Percentiles rank a stretch among this genome's conserved stretches.
phyloP scores from a whole-genome alignment of 768 basidiomycete genomes.

The Macrolepiota fuliginosa region DNA sequence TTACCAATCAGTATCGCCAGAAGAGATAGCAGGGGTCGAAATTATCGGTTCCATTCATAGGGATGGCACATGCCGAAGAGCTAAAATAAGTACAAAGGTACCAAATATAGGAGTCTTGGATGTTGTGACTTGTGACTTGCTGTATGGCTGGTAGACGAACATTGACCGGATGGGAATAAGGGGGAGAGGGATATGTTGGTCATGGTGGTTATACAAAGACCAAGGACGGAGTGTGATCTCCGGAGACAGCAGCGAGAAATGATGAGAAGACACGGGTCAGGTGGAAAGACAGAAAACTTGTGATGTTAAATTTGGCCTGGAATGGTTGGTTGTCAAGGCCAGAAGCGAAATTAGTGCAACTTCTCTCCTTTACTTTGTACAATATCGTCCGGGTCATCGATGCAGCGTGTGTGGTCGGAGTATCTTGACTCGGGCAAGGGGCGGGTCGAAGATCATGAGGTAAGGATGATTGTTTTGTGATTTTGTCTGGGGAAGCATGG shows the following conservation, averaged over 20 bases:
- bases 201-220: too few species aligned
- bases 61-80: neutral
- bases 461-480: neutral
- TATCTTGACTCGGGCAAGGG: constrained; percentile 36
- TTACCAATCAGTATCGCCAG: neutral
- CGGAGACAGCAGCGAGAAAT: neutral
- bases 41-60: neutral
- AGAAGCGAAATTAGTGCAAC: neutral
- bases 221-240: too few species aligned
- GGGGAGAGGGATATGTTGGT: neutral
- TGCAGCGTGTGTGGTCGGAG: constrained; percentile 54
- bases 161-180: neutral
- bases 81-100: neutral
- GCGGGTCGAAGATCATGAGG: constrained; percentile 12
- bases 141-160: neutral
- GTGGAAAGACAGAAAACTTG: neutral
- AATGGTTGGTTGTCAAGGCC: constrained; percentile 2
- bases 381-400: constrained; percentile 16
- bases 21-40: neutral
- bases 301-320: neutral
- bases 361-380: neutral
- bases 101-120: neutral
- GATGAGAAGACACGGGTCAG: neutral
- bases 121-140: too few species aligned
- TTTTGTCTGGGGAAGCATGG: constrained; percentile 16